Evolutionary conservation across 2,329 filamentous ascomycete genomes (phyloP).

Genomic region (Pseudopithomyces maydicus): DNA sequence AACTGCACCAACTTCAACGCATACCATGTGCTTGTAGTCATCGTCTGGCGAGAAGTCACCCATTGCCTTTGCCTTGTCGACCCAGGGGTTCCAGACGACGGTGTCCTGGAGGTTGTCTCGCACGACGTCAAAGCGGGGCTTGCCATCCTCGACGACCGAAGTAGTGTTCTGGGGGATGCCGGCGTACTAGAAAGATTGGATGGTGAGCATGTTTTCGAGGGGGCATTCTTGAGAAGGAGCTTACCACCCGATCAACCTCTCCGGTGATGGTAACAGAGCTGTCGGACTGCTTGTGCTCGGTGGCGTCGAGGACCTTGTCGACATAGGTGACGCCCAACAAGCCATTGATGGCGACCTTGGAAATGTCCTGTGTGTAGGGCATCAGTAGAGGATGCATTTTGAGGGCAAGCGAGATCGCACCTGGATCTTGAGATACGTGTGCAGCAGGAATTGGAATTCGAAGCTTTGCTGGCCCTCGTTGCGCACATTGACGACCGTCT

Average conservation of each 20-base stretch:
- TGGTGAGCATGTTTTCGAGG: background rate
- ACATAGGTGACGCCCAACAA: slow-evolving; percentile 77
- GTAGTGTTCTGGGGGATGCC: slow-evolving; percentile 65
- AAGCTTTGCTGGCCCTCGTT: slow-evolving; percentile 84
- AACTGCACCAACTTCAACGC: slow-evolving; percentile 88
- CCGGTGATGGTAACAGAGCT: slow-evolving; percentile 70
- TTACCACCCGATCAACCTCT: slow-evolving; percentile 78
- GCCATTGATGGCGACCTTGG: slow-evolving; percentile 71
- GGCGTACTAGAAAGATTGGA: slow-evolving; percentile 60
- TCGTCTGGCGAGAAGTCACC: slow-evolving; percentile 87
- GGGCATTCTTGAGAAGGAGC: background rate
- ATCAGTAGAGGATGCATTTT: background rate
- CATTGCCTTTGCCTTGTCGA: slow-evolving; percentile 80
- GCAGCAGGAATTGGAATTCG: slow-evolving; percentile 89
- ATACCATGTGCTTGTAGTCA: slow-evolving; percentile 91
- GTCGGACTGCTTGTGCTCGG: slow-evolving; percentile 68
- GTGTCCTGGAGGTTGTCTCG: slow-evolving; percentile 86
- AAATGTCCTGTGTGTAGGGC: slow-evolving; percentile 69
- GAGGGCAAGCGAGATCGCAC: slow-evolving; percentile 56
- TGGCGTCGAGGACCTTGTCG: slow-evolving; percentile 78
- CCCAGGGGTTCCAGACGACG: slow-evolving; percentile 98
- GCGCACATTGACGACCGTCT: slow-evolving; percentile 82
- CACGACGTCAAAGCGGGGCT: slow-evolving; percentile 71
- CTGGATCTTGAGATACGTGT: slow-evolving; percentile 84
- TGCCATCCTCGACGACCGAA: slow-evolving; percentile 66